Base-by-base conservation (phyloP, 495 filamentous ascomycete species). In the Lophiostoma macrostomum region DNA sequence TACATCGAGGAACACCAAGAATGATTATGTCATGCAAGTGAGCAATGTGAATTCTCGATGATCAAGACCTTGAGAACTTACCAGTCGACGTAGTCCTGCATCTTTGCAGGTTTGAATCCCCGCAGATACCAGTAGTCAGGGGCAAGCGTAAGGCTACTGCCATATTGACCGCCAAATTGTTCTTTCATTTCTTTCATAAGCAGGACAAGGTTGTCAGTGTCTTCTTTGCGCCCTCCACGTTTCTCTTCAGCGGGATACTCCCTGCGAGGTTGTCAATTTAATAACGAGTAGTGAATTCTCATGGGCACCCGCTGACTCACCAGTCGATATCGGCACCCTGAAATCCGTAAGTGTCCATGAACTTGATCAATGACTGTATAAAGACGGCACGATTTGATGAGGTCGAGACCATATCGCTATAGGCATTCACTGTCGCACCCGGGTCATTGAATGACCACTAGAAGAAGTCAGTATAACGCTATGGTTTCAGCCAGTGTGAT, bases 171-270 rank as follows among this genome's bases (percentile, higher is more conserved):
- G 14, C 27, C 71, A 23, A 72, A 70, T 0, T 59, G 64, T 1
- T 51, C 44, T 11, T 66, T 36, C 57, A 81, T 60, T 37, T 78
- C 73, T 24, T 67, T 64, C 7, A 80, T 29, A 3, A 82, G 61
- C 0, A n/a, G 18, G 1, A 72, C 66, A 52, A 69, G 74, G 46
- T 80, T 80, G 0, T 35, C 56, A 5, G 30, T 64, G 53, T 81
- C 78, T 7, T 40, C 67, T 5, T 37, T 29, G 0, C 39, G 32
- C 0, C 77, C 77, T 11, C 70, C 64, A 5, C 76, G 70, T 2
- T 76, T 18, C 28, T 3, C 70, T 67, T 0, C 24, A 69, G 0
- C 47, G n/a, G 79, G 77, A 59, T 78, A 81, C 31, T 81, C 77
- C 79, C 80, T 7, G 27, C 19, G 12, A 5, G 27, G 22, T 16